Evolutionary conservation across 345 rosid species (phyloP).

Genomic region (Populus euphratica): DNA sequence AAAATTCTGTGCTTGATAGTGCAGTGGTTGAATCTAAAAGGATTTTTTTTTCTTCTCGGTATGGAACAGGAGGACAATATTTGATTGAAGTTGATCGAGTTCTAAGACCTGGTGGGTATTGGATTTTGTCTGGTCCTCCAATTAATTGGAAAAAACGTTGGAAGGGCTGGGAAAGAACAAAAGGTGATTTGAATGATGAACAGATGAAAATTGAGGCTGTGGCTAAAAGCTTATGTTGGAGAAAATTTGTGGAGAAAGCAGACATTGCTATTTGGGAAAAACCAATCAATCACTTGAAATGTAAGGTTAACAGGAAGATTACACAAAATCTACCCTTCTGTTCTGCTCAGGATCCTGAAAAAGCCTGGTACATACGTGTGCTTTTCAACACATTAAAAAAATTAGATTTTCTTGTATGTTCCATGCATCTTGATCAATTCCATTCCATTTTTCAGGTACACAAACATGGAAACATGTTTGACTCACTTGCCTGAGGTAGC

Average conservation of each 20-base stretch:
- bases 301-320: slow-evolving; percentile 24
- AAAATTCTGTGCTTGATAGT: too few species aligned
- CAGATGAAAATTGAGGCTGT: slow-evolving; percentile 40
- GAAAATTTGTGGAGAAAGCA: slow-evolving; percentile 39
- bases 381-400: neutral
- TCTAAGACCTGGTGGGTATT: slow-evolving; percentile 53
- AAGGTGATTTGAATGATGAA: slow-evolving; percentile 35
- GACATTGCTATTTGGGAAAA: slow-evolving; percentile 56
- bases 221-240: slow-evolving; percentile 51
- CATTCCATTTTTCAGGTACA: slow-evolving; percentile 33
- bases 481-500: slow-evolving; percentile 42
- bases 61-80: slow-evolving; percentile 35
- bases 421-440: too few species aligned
- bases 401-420: neutral
- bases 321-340: slow-evolving; percentile 25
- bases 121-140: slow-evolving; percentile 62
- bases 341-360: slow-evolving; percentile 30
- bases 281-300: slow-evolving; percentile 32
- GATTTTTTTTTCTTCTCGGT: neutral
- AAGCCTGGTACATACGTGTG: slow-evolving; percentile 32
- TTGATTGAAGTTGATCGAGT: slow-evolving; percentile 47
- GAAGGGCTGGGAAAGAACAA: slow-evolving; percentile 40
- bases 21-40: neutral
- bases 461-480: slow-evolving; percentile 39
- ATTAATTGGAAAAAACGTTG: slow-evolving; percentile 44